Evolutionary conservation across 176 grass and related monocot species (phyloP).

Genomic region (Puccinellia tenuiflora): DNA sequence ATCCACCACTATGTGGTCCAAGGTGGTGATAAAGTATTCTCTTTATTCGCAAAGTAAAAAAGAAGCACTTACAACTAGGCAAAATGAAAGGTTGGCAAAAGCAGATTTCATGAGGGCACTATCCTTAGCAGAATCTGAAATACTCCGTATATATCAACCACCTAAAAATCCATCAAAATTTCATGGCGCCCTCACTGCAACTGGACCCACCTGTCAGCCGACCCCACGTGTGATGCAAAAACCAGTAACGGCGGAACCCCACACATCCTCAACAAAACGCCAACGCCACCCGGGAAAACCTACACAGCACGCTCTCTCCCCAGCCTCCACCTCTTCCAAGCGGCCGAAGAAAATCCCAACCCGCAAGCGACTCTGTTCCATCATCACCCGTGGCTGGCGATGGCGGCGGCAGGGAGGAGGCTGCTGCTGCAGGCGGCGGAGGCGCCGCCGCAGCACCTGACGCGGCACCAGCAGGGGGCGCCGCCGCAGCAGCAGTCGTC

Average conservation of each 20-base stretch:
- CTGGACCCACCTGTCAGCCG: background rate
- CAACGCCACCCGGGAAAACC: background rate
- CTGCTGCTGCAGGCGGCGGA: slow-evolving; percentile 38
- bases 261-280: background rate
- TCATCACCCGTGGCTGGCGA: slow-evolving; percentile 10
- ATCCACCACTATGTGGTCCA: background rate
- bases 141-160: too few species aligned
- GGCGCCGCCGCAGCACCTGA: background rate
- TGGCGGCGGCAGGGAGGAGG: slow-evolving; percentile 6
- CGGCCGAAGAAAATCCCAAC: slow-evolving; percentile 26
- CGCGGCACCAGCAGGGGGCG: slow-evolving; percentile 16
- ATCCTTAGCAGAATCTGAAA: background rate
- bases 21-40: slow-evolving; percentile 1
- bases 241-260: slow-evolving; percentile 3
- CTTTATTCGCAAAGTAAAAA: background rate
- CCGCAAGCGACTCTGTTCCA: background rate
- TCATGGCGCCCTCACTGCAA: background rate
- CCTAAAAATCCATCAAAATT: background rate
- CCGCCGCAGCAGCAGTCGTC: slow-evolving; percentile 25
- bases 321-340: background rate
- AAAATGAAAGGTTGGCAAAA: background rate
- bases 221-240: slow-evolving; percentile 8
- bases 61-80: background rate
- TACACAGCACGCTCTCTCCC: background rate
- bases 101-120: background rate